Base-by-base conservation (phyloP, 2,329 filamentous ascomycete species). In the Aspergillus calidoustus region DNA sequence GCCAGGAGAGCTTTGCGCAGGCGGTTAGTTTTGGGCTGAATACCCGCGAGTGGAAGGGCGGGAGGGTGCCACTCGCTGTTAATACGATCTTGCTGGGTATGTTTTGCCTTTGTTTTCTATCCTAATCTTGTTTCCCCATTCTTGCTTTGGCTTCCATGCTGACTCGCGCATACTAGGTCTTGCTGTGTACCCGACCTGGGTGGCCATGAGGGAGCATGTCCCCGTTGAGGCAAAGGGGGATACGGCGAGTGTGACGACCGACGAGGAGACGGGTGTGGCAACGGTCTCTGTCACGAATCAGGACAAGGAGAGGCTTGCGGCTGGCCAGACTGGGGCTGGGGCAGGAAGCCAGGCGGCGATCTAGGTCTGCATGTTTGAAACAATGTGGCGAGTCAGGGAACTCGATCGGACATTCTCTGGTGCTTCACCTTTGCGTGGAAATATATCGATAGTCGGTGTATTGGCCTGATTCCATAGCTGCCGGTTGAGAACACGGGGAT, bases 1-100 rank as follows among this genome's bases (percentile, higher is more conserved):
- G 80, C 0, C 79, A 82, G 49, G 80, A 82, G 62, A 80, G 77
- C 60, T 81, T 81, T 56, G 71, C 76, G 0, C 78, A 82, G 63
- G 80, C 80, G 7, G 72, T 82, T 3, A 74, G 78, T 0, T 82
- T 73, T 60, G 80, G 80, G 0, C 60, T 82, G 23, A 81, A 82
- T 48, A 79, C 79, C 1, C 70, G 69, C 7, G 70, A 79, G 28
- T 82, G 79, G 79, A 75, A 76, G 52, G 77, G 79, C 4, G 79
- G 79, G 17, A 51, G 72, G 54, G 57, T 81, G 11, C 80, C 79
- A 15, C 68, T 82, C 54, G 75, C 71, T 0, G 77, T 82, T 0
- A 82, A 79, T 50, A 74, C 72, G 0, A 74, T 75, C 28, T 51
- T 75, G 11, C 59, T 75, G n/a, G 71, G 73, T 74, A 57, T 50